Conservation (phyloP, 2,329 filamentous ascomycete species). For the Penicillium sp. region DNA sequence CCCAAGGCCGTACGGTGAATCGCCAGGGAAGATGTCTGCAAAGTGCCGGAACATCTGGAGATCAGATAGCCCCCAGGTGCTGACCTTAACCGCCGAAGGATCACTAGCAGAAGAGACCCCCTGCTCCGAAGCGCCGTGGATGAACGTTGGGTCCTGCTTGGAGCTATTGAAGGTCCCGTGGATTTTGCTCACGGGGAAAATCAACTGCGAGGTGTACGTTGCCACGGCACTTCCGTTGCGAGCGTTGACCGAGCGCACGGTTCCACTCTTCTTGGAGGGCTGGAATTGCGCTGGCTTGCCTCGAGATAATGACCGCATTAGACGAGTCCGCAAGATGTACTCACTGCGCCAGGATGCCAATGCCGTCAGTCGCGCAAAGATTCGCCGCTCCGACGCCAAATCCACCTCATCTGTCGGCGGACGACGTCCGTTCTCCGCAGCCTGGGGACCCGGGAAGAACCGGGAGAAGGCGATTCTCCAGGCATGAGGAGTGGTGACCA, state of each 20-base stretch:
- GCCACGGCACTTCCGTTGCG: slow-evolving; percentile 68
- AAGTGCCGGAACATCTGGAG: slow-evolving; percentile 71
- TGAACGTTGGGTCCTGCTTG: slow-evolving; percentile 70
- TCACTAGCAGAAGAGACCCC: slow-evolving; percentile 78
- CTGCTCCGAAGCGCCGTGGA: slow-evolving; percentile 76
- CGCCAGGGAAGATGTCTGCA: slow-evolving; percentile 66
- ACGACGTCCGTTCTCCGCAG: slow-evolving; percentile 42
- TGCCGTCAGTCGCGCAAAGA: slow-evolving; percentile 75
- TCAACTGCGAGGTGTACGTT: slow-evolving; percentile 80
- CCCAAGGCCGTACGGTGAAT: slow-evolving; percentile 71
- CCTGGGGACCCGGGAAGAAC: slow-evolving; percentile 74
- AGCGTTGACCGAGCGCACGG: slow-evolving; percentile 50
- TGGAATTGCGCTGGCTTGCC: slow-evolving; percentile 65
- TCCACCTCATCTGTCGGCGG: slow-evolving; percentile 49
- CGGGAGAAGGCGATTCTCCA: slow-evolving; percentile 91
- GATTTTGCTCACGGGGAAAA: slow-evolving; percentile 71
- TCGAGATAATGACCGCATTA: slow-evolving; percentile 72
- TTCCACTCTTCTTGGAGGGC: slow-evolving; percentile 49
- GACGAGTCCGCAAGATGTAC: slow-evolving; percentile 79
- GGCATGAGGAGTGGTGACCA: slow-evolving; percentile 86
- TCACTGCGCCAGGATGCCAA: slow-evolving; percentile 94
- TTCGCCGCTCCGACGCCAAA: slow-evolving; percentile 66
- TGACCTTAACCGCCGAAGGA: slow-evolving; percentile 66
- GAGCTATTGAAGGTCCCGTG: slow-evolving; percentile 68
- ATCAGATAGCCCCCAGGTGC: slow-evolving; percentile 76